Percentiles rank a stretch among this genome's conserved stretches.
These are phyloP conservation scores for Heterobasidion annosum DNA, from an alignment of 1,284 basidiomycete species.

Conservation along the genomic window DNA sequence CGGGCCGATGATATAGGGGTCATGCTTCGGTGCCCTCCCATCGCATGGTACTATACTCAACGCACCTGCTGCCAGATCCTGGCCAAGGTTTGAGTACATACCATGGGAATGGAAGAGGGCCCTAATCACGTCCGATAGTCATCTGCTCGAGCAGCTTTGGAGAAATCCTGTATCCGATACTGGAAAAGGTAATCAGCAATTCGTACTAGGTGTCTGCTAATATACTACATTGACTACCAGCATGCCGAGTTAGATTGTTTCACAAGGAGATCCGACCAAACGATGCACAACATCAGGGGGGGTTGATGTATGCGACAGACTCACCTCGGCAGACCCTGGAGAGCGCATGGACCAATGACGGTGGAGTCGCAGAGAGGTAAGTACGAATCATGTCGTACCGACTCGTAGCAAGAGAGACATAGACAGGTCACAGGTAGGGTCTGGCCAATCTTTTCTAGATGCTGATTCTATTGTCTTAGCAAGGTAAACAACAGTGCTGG, in stretches of 20 bases:
- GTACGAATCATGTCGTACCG: too few relatives aligned
- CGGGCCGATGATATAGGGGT: neutral
- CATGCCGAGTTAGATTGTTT: too few relatives aligned
- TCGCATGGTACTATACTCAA: constrained; percentile 19
- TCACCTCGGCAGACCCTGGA: neutral
- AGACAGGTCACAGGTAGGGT: too few relatives aligned
- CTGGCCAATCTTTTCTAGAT: too few relatives aligned
- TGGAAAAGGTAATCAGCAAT: too few relatives aligned
- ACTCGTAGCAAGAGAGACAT: too few relatives aligned
- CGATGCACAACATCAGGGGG: too few relatives aligned
- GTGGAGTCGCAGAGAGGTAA: neutral
- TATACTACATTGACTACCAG: too few relatives aligned
- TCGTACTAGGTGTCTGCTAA: too few relatives aligned
- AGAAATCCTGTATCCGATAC: neutral
- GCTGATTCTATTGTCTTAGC: too few relatives aligned
- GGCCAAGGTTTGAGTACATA: constrained; percentile 18
- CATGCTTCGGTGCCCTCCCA: constrained; percentile 16
- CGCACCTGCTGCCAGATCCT: constrained; percentile 9
- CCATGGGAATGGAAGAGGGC: constrained; percentile 31
- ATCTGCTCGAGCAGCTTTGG: neutral
- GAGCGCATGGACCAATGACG: neutral
- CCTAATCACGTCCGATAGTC: constrained; percentile 12
- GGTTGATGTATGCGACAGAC: neutral
- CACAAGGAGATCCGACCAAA: too few relatives aligned
- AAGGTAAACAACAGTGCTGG: too few relatives aligned